Conservation (phyloP, 495 filamentous ascomycete genomes). For the Tuber aestivum region DNA sequence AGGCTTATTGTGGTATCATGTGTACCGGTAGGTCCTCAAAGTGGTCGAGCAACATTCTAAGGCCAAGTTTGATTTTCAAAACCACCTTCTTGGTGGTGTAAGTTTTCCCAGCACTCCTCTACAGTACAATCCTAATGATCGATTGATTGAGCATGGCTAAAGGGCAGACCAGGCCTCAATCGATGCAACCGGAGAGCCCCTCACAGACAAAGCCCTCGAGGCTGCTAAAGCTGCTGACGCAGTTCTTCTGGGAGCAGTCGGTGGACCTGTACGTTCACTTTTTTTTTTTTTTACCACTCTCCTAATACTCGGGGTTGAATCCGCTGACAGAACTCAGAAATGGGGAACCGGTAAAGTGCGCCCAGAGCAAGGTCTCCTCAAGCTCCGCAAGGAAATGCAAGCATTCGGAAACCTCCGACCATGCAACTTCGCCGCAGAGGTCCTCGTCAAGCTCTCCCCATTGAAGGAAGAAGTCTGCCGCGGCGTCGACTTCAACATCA, state of each 20-base stretch:
- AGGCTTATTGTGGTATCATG: slow-evolving; percentile 6
- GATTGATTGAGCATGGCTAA: not conserved
- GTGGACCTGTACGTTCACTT: slow-evolving; percentile 64
- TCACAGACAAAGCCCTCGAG: slow-evolving; percentile 76
- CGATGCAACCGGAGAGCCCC: slow-evolving; percentile 66
- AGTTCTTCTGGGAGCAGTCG: slow-evolving; percentile 88
- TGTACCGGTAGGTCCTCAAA: slow-evolving; percentile 57
- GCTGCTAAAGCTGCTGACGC: slow-evolving; percentile 89
- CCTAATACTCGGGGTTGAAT: not conserved
- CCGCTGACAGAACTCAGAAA: slow-evolving; percentile 49
- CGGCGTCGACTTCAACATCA: slow-evolving; percentile 87
- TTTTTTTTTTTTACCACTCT: slow-evolving; percentile 11
- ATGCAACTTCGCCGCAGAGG: slow-evolving; percentile 90
- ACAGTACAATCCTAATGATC: not conserved
- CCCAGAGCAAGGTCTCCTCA: slow-evolving; percentile 90
- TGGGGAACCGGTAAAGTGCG: slow-evolving; percentile 88
- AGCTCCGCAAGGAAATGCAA: slow-evolving; percentile 85
- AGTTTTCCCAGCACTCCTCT: slow-evolving; percentile 44
- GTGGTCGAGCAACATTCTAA: slow-evolving; percentile 63
- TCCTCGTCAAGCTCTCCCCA: slow-evolving; percentile 79
- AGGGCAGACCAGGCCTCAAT: slow-evolving; percentile 64
- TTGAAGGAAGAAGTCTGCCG: slow-evolving; percentile 81
- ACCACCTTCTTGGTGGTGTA: slow-evolving; percentile 90
- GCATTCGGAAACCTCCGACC: slow-evolving; percentile 97
- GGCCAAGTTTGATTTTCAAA: slow-evolving; percentile 80